These are phyloP conservation scores for Didymosphaeria variabile DNA, from an alignment of 2,329 filamentous ascomycete genomes.

Conservation along the genomic window DNA sequence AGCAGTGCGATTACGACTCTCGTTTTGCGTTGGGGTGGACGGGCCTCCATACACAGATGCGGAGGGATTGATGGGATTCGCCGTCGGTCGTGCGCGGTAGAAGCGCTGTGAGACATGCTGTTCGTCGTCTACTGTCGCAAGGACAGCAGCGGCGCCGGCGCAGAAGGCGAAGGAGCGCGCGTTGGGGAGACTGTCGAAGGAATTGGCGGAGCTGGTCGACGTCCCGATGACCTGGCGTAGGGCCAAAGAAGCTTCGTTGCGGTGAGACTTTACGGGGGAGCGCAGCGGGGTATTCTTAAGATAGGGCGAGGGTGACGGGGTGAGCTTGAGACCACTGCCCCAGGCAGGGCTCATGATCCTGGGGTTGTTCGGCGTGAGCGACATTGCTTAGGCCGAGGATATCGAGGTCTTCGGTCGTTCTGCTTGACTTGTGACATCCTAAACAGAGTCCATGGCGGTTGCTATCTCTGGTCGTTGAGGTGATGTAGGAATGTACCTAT, in stretches of 20 bases:
- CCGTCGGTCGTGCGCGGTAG: conserved; percentile 81
- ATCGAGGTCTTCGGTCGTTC: conserved; percentile 17
- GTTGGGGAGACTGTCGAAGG: conserved; percentile 81
- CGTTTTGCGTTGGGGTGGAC: conserved; percentile 63
- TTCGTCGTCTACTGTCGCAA: conserved; percentile 79
- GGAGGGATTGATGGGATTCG: conserved; percentile 72
- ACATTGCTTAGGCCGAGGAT: conserved; percentile 40
- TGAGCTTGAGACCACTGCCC: conserved; percentile 56
- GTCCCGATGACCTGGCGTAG: conserved; percentile 89
- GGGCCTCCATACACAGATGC: conserved; percentile 61
- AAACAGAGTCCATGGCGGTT: conserved; percentile 28
- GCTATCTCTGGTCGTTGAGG: conserved; percentile 13
- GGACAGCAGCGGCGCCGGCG: conserved; percentile 91
- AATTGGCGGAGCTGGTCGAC: conserved; percentile 83
- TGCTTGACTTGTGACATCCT: conserved; percentile 23
- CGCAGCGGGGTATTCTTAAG: conserved; percentile 68
- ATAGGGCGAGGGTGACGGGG: conserved; percentile 74
- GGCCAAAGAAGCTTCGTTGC: conserved; percentile 64
- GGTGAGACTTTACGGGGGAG: conserved; percentile 65
- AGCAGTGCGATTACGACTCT: conserved; percentile 67
- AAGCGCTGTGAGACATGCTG: conserved; percentile 78
- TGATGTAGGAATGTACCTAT: conserved; percentile 9
- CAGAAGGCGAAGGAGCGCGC: conserved; percentile 83
- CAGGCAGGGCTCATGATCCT: conserved; percentile 54
- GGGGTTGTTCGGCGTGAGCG: conserved; percentile 51